These are phyloP conservation scores for Candida tetrigidarum DNA, from an alignment of 1,139 yeast genomes.

Conservation along the genomic window DNA sequence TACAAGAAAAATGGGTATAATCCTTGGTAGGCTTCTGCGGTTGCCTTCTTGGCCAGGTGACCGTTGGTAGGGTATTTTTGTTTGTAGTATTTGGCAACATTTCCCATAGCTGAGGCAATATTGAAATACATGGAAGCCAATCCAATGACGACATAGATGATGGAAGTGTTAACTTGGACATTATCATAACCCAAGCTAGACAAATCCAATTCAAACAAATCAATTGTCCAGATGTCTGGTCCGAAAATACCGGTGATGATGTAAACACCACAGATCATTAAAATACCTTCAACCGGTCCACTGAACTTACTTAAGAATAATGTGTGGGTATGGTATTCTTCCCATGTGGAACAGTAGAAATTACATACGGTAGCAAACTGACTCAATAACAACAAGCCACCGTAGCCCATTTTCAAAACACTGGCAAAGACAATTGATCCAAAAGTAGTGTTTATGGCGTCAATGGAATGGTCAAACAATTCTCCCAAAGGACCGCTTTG, in stretches of 20 bases:
- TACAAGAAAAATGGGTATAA: conserved; percentile 72
- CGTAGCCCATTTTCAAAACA: conserved; percentile 72
- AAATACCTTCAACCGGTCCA: conserved; percentile 95
- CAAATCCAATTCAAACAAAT: conserved; percentile 37
- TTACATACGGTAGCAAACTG: conserved; percentile 82
- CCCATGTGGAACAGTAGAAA: conserved; percentile 94
- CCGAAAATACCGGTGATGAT: conserved; percentile 71
- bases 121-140: conserved; percentile 67
- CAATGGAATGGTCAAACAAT: conserved; percentile 91
- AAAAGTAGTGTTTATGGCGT: conserved; percentile 86
- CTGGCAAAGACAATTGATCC: conserved; percentile 76
- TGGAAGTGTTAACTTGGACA: conserved; percentile 38
- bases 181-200: conserved; percentile 31
- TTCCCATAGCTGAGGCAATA: conserved; percentile 70
- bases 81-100: conserved; percentile 62
- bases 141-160: conserved; percentile 54
- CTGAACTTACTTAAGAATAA: conserved; percentile 78
- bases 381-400: conserved; percentile 60
- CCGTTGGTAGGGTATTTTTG: conserved; percentile 23
- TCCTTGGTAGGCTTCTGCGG: conserved; percentile 59
- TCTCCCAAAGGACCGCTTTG: conserved; percentile 96
- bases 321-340: conserved; percentile 90
- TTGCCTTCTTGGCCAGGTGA: conserved; percentile 25
- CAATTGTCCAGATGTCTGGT: conserved; percentile 64
- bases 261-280: conserved; percentile 61